Evolutionary conservation across 2,329 filamentous ascomycete species (phyloP).

Genomic region (Ramularia endophylla): DNA sequence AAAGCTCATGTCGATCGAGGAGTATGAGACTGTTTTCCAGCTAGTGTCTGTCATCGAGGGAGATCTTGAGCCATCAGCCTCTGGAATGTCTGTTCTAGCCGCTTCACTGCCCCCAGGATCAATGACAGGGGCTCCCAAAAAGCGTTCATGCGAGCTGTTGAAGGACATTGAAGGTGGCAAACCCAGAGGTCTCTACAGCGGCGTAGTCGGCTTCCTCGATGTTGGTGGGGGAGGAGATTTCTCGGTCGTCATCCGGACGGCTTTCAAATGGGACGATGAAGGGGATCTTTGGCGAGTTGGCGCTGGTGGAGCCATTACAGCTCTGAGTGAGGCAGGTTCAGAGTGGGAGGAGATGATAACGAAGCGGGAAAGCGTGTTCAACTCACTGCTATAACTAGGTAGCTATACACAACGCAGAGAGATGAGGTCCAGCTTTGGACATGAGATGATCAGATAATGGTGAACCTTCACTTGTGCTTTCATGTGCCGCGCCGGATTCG

Average conservation of each 20-base stretch:
- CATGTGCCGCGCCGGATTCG: too few species aligned
- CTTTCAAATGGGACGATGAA: constrained; percentile 68
- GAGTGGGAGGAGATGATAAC: constrained; percentile 82
- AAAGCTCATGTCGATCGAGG: constrained; percentile 78
- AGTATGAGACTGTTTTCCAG: constrained; percentile 85
- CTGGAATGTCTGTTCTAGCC: constrained; percentile 70
- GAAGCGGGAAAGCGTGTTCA: constrained; percentile 34
- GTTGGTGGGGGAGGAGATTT: constrained; percentile 80
- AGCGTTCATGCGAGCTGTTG: constrained; percentile 81
- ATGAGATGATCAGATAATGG: too few species aligned
- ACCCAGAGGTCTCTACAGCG: constrained; percentile 74
- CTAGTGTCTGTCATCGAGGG: constrained; percentile 87
- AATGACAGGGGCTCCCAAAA: constrained; percentile 97
- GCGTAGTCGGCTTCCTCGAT: constrained; percentile 85
- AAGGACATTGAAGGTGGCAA: constrained; percentile 57
- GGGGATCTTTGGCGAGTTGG: constrained; percentile 67
- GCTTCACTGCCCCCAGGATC: constrained; percentile 79
- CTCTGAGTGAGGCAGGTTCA: constrained; percentile 68
- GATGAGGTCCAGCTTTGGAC: too few species aligned
- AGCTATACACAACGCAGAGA: background rate
- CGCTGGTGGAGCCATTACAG: constrained; percentile 85
- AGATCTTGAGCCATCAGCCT: constrained; percentile 43
- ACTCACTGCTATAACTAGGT: constrained; percentile 10
- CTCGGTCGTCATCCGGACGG: constrained; percentile 81
- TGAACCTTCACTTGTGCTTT: too few species aligned